These are phyloP conservation scores for Fusarium phyllophilum DNA, from an alignment of 2,329 filamentous ascomycete genomes.

Conservation along the genomic window DNA sequence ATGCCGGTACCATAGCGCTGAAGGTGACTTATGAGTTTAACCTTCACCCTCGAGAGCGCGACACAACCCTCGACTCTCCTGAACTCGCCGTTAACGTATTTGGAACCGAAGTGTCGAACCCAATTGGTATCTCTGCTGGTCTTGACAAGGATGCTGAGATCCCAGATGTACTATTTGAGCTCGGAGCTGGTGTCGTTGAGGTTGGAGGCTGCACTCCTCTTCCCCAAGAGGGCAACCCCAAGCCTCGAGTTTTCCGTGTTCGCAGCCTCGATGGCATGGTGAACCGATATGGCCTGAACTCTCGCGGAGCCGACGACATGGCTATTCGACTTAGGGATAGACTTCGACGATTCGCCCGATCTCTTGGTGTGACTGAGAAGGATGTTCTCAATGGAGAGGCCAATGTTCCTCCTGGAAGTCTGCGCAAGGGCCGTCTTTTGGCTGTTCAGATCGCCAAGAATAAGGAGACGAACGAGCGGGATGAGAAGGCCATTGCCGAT, in stretches of 20 bases:
- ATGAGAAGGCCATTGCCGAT: conserved; percentile 82
- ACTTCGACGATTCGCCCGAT: conserved; percentile 79
- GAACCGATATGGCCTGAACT: conserved; percentile 96
- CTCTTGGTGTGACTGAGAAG: conserved; percentile 75
- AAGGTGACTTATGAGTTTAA: conserved; percentile 78
- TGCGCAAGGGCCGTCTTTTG: conserved; percentile 79
- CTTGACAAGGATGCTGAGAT: conserved; percentile 95
- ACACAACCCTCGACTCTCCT: conserved; percentile 50
- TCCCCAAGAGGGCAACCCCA: conserved; percentile 89
- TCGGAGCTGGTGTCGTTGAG: conserved; percentile 89
- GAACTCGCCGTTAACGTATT: conserved; percentile 68
- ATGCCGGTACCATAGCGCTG: conserved; percentile 76
- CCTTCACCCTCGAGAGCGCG: conserved; percentile 84
- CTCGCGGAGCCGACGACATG: conserved; percentile 86
- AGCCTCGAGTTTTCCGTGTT: conserved; percentile 87
- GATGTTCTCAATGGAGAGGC: conserved; percentile 81
- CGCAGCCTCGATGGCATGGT: conserved; percentile 87
- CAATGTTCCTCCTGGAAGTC: conserved; percentile 82
- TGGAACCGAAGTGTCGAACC: conserved; percentile 80
- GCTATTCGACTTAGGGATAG: conserved; percentile 81
- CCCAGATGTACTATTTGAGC: conserved; percentile 82
- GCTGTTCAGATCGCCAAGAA: conserved; percentile 98
- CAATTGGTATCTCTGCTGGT: conserved; percentile 93
- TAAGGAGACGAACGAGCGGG: conserved; percentile 85
- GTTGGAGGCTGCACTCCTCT: conserved; percentile 89